Conservation (phyloP, 352 stramenopile genomes). For the Pythium diclinum region DNA sequence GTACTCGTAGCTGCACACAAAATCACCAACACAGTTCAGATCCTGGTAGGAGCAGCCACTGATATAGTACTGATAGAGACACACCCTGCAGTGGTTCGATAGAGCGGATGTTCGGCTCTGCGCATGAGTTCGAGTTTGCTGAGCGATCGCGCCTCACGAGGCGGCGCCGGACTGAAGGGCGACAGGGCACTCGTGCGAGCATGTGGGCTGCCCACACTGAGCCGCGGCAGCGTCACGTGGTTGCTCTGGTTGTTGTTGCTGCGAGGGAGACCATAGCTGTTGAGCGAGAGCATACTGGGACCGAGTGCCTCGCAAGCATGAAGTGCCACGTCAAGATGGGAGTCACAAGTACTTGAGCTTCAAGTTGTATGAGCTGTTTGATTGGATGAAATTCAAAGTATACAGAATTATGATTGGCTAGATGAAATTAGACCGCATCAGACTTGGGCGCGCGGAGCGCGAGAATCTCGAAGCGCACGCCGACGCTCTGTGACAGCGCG, state of each 20-base stretch:
- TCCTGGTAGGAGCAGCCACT: too few species aligned
- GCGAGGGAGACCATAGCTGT: constrained; percentile 42
- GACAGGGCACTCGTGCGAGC: constrained; percentile 13
- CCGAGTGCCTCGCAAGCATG: background rate
- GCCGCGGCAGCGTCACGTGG: constrained; percentile 38
- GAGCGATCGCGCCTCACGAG: constrained; percentile 40
- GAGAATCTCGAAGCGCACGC: too few species aligned
- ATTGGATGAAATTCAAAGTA: constrained; percentile 6
- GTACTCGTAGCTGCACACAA: constrained; percentile 48
- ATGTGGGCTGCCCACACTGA: constrained; percentile 28
- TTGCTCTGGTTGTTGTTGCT: constrained; percentile 11
- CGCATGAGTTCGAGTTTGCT: constrained; percentile 52
- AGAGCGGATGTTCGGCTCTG: constrained; percentile 40
- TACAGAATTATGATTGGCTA: constrained; percentile 4
- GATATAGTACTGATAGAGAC: background rate
- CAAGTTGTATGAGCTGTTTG: background rate
- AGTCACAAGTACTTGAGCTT: background rate
- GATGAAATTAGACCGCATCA: constrained; percentile 1
- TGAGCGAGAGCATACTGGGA: constrained; percentile 32
- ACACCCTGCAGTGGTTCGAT: constrained; percentile 51
- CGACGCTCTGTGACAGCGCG: too few species aligned
- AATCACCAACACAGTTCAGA: background rate
- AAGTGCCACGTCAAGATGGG: background rate
- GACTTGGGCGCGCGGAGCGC: background rate
- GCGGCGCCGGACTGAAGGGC: constrained; percentile 25